Evolutionary conservation across 148 eudicot species (phyloP), one percentile per base, ranked within the genome.

Genomic region (Chenopodium suecicum): DNA sequence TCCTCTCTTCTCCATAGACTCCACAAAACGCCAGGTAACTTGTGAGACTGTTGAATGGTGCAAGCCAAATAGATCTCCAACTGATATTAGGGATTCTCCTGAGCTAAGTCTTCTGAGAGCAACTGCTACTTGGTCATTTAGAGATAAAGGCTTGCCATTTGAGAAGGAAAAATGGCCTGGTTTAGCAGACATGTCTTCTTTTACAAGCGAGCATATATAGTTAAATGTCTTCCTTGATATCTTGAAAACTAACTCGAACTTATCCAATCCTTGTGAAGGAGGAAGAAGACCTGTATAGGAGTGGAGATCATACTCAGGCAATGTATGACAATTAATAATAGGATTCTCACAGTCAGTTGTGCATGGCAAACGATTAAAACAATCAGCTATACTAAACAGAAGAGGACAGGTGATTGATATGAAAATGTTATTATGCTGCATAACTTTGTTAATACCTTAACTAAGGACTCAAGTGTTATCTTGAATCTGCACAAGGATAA

Each of bases 1-100:
- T 32, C 92, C 97, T 20, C 79, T 83, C 85, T 87, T 91, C 84
- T 96, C 98, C 81, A 96, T 86, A 67, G 92, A 91, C 82, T 96
- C 99, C 68, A 96, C 93, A 54, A 96, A 96, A 48, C 90, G 91
- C 99, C 98, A 96, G 2, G 99, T 94, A 71, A 89, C 92, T 79
- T 92, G 97, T 50, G 99, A 94, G 85, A 96, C 98, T 3, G 93
- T 90, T 1, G 98, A 91, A 75, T 92, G 95, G 77, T 92, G 92
- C 17, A 90, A 73, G 10, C 93, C 95, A n/a, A 92, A 94, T 10
- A 83, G 83, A 9, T 90, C 95, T 27, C 93, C 99, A 14, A 96
- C 85, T n/a, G 86, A 63, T 60, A 89, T 74, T 9, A 96, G 82
- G 23, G 98, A 94, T 4, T 91, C 94, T 32, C 99, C 98, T 2